Conservation (phyloP, 2,329 filamentous ascomycete genomes). For the Clarireedia paspali region DNA sequence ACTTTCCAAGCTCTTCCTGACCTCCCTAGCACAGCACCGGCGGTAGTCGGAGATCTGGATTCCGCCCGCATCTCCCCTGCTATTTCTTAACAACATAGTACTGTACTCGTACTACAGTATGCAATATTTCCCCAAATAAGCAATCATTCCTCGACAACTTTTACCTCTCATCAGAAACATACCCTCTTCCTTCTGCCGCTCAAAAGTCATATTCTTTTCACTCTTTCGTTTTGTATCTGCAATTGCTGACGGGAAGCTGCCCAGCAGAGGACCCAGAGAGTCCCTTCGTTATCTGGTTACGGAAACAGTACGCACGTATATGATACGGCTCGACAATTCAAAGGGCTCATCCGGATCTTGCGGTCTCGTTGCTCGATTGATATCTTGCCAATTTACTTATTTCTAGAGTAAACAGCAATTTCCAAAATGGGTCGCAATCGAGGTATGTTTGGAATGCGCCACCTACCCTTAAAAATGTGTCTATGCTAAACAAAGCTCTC, state of each 20-base stretch:
- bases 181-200: not conserved
- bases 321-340: constrained; percentile 9
- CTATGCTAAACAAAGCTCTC: constrained; percentile 5
- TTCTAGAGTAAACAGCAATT: not conserved
- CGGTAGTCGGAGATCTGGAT: not conserved
- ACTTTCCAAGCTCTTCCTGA: not conserved
- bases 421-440: constrained; percentile 29
- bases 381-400: not conserved
- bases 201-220: constrained; percentile 4
- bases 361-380: constrained; percentile 13
- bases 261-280: not conserved
- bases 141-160: constrained; percentile 6
- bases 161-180: not conserved
- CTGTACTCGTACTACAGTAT: not conserved
- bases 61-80: not conserved
- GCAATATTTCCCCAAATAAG: not conserved
- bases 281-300: not conserved
- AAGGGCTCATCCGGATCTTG: constrained; percentile 15
- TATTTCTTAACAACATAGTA: not conserved
- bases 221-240: not conserved
- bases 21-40: too few relatives aligned
- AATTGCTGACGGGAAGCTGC: not conserved
- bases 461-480: not conserved
- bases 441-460: constrained; percentile 23
- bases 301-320: constrained; percentile 10